Evolutionary conservation across 2,329 filamentous ascomycete genomes (phyloP), one percentile per base, ranked within the genome.

Genomic region (Nemania serpens): DNA sequence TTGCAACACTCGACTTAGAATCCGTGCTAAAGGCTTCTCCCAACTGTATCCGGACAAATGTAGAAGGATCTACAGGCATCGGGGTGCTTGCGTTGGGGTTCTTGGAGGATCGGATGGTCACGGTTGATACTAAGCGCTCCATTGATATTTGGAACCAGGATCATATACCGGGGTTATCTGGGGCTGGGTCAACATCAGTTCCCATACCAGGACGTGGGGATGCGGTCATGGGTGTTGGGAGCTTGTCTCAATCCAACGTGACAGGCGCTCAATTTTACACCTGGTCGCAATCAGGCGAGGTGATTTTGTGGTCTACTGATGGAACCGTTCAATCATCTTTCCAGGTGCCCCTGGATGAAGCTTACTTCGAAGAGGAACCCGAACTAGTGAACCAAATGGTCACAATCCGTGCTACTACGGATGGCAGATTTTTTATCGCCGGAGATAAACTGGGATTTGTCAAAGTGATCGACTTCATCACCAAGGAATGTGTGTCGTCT

Each of bases 381-480:
- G 84, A 86, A 11, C 68, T 77, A 1, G 67, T 75, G 7, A 90
- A 90, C 66, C 85, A 88, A 67, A 77, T 89, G 50, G 82, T 82
- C 3, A 82, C 84, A 65, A 83, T 86, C 45, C 80, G 81, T 58
- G 82, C 88, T 15, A 88, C 88, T 1, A 78, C 80, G 25, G 81
- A 85, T 41, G 88, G 85, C 34, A 82, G 83, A 46, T 82, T 88
- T 45, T 85, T 98, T 62, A 83, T 93, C n/a, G 87, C 90, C 3
- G 94, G 93, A 5, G 95, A 99, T 75, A 91, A 88, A 69, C 85
- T 91, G 62, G 95, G 95, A n/a, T 85, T 96, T 13, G 76, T 99
- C 42, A 87, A 86, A 63, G 81, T 93, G 46, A 82, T 91, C 20
- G 84, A 93, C 61, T 80, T 84, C 43, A 77, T 81, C 13, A 86